phyloP scores from a whole-genome alignment of 208 protist genomes.

The Leishmania arabica region DNA sequence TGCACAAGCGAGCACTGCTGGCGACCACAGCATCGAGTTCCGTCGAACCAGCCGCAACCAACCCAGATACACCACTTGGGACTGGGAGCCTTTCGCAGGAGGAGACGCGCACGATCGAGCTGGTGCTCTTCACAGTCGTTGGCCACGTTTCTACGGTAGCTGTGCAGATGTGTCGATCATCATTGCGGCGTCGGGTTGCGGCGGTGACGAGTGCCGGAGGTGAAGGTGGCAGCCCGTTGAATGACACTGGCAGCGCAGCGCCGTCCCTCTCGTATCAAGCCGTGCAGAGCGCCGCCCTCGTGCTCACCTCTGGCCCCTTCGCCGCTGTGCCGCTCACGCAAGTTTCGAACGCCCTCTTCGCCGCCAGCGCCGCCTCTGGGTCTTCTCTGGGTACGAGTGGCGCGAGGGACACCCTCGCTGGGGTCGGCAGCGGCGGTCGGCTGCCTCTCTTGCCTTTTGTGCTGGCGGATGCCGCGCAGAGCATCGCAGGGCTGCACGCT shows the following conservation, averaged over 20 bases:
- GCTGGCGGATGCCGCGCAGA: constrained; percentile 16
- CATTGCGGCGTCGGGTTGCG: constrained; percentile 10
- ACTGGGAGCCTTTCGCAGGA: constrained; percentile 11
- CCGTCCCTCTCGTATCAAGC: constrained; percentile 18
- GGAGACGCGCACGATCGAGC: constrained; percentile 12
- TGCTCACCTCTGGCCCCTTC: constrained; percentile 28
- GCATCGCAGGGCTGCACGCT: constrained; percentile 15
- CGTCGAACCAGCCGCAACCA: background rate
- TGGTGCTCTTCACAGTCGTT: constrained; percentile 14
- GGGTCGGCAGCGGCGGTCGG: background rate
- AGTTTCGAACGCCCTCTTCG: constrained; percentile 18
- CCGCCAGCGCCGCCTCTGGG: constrained; percentile 1
- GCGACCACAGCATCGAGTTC: background rate
- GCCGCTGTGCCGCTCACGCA: constrained; percentile 29
- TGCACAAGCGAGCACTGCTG: constrained; percentile 20
- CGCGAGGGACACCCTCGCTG: background rate
- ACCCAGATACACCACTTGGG: background rate
- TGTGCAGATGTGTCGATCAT: constrained; percentile 30
- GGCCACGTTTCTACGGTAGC: constrained; percentile 25
- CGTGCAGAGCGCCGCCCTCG: constrained; percentile 23
- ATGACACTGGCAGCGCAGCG: background rate
- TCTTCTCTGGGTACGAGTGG: background rate
- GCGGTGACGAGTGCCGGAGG: background rate
- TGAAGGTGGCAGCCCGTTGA: background rate
- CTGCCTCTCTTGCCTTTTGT: constrained; percentile 28